Evolutionary conservation across 352 stramenopile genomes (phyloP), one percentile per base, ranked within the genome.

Genomic region (Phytophthora sansomeana): DNA sequence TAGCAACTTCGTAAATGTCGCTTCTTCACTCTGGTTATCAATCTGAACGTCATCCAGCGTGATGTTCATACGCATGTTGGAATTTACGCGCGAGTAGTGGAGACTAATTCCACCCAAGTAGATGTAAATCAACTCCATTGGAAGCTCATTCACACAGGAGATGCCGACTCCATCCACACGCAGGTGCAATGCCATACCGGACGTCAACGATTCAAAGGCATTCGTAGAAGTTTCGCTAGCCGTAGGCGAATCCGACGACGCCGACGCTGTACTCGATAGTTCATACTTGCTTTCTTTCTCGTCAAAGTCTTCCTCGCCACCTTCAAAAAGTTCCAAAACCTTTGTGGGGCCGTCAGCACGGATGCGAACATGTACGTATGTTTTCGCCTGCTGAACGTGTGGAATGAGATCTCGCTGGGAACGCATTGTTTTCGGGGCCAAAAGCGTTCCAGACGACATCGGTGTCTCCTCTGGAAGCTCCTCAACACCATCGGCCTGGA

Each of bases 291-390:
- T 82, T n/a, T 95, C 86, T 46, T 87, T 90, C 52, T 93, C 88
- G 41, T 94, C 88, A 43, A 87, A 90, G 48, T 96, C 89, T 64
- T 95, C 89, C 63, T 96, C 87, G 5, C 87, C 87, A 48, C 87
- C 90, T 83, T 97, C 89, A 57, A 87, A 96, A 4, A 97, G 54
- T 59, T 97, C 91, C n/a, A 97, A 68, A 16, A 97, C 91, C 57
- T 96, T 97, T 24, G 90, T 97, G 5, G 90, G 87, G 1, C 91
- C 91, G 69, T 97, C 91, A 28, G 91, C 90, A 51, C 88, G 83
- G 39, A 97, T 80, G 16, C 89, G 86, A 62, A 96, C 80, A 39
- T 92, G 78, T 9, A 97, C 86, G 46, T 95, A 96, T 6, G 89
- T 96, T 64, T 95, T 96, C 0, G 87, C 87, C 29, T 89, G 83